phyloP scores from a whole-genome alignment of 768 basidiomycete species.

The Paxillus ammoniavirescens region DNA sequence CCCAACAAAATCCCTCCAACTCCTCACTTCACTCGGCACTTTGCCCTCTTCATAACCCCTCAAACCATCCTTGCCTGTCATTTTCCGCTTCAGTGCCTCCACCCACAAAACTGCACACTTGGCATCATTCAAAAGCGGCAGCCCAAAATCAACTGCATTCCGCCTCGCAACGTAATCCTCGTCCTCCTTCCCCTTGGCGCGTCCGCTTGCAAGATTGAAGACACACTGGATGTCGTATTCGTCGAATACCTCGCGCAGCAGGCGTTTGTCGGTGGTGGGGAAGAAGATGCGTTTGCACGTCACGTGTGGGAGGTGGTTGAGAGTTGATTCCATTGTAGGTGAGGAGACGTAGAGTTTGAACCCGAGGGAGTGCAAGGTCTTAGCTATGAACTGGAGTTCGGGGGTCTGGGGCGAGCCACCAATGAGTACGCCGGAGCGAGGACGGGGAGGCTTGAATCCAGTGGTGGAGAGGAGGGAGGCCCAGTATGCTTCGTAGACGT shows the following conservation, averaged over 20 bases:
- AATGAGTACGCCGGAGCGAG: constrained; percentile 84
- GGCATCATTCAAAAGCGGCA: constrained; percentile 89
- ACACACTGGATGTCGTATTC: constrained; percentile 94
- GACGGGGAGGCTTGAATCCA: constrained; percentile 88
- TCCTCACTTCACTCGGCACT: constrained; percentile 87
- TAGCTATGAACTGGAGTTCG: constrained; percentile 83
- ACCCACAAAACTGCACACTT: constrained; percentile 89
- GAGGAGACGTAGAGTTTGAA: constrained; percentile 96
- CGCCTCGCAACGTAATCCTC: constrained; percentile 97
- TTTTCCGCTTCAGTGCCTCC: constrained; percentile 80
- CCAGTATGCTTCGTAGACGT: constrained; percentile 96
- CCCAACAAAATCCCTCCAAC: constrained; percentile 90
- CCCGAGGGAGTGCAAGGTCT: constrained; percentile 76
- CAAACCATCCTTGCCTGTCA: constrained; percentile 70
- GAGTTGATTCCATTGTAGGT: constrained; percentile 69
- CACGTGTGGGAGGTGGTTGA: constrained; percentile 78
- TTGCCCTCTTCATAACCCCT: constrained; percentile 80
- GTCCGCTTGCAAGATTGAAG: constrained; percentile 83
- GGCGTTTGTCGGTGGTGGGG: constrained; percentile 95
- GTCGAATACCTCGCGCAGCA: constrained; percentile 89
- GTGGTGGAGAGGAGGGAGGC: constrained; percentile 92
- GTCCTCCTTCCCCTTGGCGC: constrained; percentile 75
- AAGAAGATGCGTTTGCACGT: constrained; percentile 88
- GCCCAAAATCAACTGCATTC: constrained; percentile 94
- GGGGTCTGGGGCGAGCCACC: constrained; percentile 89